Percentiles rank a stretch among this genome's conserved stretches.
Conservation (phyloP, 2,329 filamentous ascomycete species). For the Nannizzia gypsea region DNA sequence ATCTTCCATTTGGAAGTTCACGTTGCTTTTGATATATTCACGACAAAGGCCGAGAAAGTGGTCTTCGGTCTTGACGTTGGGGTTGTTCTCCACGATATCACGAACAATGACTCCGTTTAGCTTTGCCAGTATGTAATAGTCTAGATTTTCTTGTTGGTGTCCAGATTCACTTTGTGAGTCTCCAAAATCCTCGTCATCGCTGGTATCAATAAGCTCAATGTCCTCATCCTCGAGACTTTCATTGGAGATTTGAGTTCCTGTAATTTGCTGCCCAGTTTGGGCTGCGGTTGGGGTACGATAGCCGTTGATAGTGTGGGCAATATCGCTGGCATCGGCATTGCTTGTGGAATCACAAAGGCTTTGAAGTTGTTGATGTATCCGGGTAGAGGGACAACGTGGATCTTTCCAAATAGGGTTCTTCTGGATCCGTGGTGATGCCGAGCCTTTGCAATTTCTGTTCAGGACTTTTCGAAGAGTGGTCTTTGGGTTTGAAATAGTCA, state of each 20-base stretch:
- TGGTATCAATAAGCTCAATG: neutral
- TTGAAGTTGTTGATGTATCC: neutral
- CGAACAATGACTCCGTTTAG: neutral
- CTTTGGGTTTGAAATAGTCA: neutral
- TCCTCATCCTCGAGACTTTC: neutral
- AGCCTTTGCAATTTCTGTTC: neutral
- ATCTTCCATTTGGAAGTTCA: too few relatives aligned
- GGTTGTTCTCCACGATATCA: neutral
- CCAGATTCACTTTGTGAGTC: neutral
- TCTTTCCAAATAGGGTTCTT: neutral
- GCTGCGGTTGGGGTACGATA: neutral
- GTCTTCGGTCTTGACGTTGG: neutral
- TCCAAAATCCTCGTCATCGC: neutral
- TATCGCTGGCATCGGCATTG: neutral
- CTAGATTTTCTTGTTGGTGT: too few relatives aligned
- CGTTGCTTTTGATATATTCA: neutral
- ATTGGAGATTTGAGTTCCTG: neutral
- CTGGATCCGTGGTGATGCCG: neutral
- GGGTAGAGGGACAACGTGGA: neutral
- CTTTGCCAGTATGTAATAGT: neutral
- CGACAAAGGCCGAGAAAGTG: neutral
- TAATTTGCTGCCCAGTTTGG: neutral
- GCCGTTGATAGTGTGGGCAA: neutral
- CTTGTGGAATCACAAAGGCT: neutral
- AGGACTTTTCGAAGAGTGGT: neutral